A percentile compares a stretch with the other conserved stretches of the same genome.
These are phyloP conservation scores for Graphilbum sp. DNA, from an alignment of 2,329 filamentous ascomycete species.

Conservation along the genomic window DNA sequence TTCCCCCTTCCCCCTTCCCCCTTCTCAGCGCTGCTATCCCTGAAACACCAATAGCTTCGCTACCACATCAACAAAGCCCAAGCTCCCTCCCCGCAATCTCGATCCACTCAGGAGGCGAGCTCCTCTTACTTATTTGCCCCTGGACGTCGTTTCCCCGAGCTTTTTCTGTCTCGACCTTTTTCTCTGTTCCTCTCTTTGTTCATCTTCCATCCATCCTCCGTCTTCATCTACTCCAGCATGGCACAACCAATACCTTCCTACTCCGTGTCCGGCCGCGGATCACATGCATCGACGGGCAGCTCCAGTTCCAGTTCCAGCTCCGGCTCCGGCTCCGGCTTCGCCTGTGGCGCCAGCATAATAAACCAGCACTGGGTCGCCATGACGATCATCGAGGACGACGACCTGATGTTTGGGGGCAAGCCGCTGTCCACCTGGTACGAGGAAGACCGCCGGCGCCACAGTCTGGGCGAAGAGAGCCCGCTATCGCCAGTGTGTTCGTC, in stretches of 20 bases:
- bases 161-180: not conserved
- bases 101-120: not conserved
- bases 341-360: no score
- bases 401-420: conserved; percentile 45
- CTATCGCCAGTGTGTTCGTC: conserved; percentile 6
- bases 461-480: conserved; percentile 14
- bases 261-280: no score
- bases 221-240: not conserved
- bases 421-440: conserved; percentile 43
- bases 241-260: no score
- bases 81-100: not conserved
- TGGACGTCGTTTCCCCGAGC: no score
- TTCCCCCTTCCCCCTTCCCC: not conserved
- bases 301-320: no score
- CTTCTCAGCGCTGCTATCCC: not conserved
- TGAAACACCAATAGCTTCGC: not conserved
- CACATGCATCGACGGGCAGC: no score
- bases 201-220: not conserved
- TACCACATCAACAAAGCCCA: not conserved
- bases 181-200: not conserved
- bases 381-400: conserved; percentile 43
- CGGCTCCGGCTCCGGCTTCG: no score
- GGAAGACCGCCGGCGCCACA: conserved; percentile 33
- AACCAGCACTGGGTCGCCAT: conserved; percentile 30
- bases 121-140: not conserved